These are phyloP conservation scores for Globisporangium perplexum DNA, from an alignment of 352 stramenopile species.

Conservation along the genomic window DNA sequence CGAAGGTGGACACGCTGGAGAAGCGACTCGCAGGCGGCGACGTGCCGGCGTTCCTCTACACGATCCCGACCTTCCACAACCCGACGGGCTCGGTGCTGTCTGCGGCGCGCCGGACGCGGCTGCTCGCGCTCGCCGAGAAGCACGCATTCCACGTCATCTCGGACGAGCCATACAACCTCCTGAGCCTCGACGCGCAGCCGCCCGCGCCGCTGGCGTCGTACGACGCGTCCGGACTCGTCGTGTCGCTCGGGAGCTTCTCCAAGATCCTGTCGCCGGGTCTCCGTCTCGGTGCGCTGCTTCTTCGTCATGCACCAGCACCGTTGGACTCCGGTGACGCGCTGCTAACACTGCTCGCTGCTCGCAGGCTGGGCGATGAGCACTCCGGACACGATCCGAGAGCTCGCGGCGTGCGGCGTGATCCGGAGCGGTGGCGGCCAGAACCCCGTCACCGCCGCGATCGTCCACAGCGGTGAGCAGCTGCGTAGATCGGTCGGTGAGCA, in stretches of 20 bases:
- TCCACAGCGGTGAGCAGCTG: conserved; percentile 52
- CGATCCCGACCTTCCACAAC: conserved; percentile 93
- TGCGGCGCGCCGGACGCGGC: conserved; percentile 48
- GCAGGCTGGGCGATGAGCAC: conserved; percentile 62
- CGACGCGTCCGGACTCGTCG: conserved; percentile 50
- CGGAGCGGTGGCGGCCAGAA: conserved; percentile 89
- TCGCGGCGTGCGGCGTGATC: conserved; percentile 76
- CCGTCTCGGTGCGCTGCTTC: conserved; percentile 58
- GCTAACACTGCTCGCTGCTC: background rate
- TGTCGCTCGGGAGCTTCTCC: conserved; percentile 92
- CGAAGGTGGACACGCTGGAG: conserved; percentile 67
- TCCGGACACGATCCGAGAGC: conserved; percentile 40
- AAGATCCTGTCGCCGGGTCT: conserved; percentile 92
- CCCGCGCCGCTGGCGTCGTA: conserved; percentile 61
- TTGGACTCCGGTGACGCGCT: background rate
- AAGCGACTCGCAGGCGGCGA: conserved; percentile 43
- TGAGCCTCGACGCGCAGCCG: conserved; percentile 55
- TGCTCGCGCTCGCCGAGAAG: conserved; percentile 74
- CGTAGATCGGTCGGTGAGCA: no score
- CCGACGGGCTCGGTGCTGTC: conserved; percentile 83
- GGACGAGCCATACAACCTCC: conserved; percentile 94
- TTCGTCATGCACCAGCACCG: background rate
- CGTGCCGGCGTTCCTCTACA: conserved; percentile 89
- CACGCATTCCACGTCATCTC: conserved; percentile 86
- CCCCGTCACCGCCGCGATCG: conserved; percentile 78